Conservation (phyloP, 257 asterid genomes). For the Solanum piurae region DNA sequence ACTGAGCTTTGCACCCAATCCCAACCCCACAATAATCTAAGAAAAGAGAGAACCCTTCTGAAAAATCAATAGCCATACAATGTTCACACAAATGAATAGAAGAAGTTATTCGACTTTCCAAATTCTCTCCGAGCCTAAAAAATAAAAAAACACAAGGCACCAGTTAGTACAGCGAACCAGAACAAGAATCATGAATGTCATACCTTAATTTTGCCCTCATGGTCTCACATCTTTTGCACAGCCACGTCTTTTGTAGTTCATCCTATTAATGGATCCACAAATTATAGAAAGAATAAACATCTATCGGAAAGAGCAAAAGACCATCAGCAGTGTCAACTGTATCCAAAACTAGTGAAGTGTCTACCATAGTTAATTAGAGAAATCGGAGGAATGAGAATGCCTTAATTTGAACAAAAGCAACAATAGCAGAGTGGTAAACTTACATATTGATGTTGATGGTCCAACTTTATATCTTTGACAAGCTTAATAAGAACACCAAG, state of each 20-base stretch:
- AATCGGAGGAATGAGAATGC: neutral
- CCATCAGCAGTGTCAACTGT: neutral
- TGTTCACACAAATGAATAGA: neutral
- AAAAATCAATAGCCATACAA: conserved; percentile 11
- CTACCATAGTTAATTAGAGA: neutral
- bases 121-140: neutral
- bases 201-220: conserved; percentile 98
- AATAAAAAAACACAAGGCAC: neutral
- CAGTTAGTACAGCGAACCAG: neutral
- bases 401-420: neutral
- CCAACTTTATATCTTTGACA: conserved; percentile 89
- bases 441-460: conserved; percentile 95
- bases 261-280: conserved; percentile 40
- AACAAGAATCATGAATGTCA: conserved; percentile 13
- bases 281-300: neutral
- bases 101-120: neutral
- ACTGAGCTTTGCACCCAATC: neutral
- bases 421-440: conserved; percentile 15
- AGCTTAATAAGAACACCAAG: conserved; percentile 96
- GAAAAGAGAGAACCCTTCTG: neutral
- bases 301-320: neutral
- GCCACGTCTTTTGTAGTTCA: conserved; percentile 92
- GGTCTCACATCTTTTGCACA: conserved; percentile 96
- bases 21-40: conserved; percentile 1
- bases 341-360: neutral